phyloP scores from a whole-genome alignment of 2,329 filamentous ascomycete species.

The Colletotrichum gigasporum region DNA sequence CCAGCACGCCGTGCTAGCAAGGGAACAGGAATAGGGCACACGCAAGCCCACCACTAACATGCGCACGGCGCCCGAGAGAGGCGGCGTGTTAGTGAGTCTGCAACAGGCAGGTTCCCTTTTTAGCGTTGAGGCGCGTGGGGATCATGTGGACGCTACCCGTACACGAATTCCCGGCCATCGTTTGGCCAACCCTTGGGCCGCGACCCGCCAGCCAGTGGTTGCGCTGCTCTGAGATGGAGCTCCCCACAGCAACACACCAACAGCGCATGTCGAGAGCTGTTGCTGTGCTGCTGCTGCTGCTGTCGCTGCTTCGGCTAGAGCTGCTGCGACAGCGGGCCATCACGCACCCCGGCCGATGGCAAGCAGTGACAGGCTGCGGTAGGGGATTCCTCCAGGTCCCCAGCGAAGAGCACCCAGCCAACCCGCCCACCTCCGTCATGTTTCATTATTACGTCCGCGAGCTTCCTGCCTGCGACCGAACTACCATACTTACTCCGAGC shows the following conservation, averaged over 20 bases:
- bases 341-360: slow-evolving; percentile 8
- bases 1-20: too few relatives aligned
- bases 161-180: slow-evolving; percentile 13
- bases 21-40: too few relatives aligned
- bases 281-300: not conserved
- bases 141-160: slow-evolving; percentile 12
- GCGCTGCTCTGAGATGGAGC: slow-evolving; percentile 19
- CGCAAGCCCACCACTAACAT: slow-evolving; percentile 11
- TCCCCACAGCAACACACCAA: slow-evolving; percentile 28
- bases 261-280: slow-evolving; percentile 4
- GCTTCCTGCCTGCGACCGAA: slow-evolving; percentile 20
- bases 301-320: slow-evolving; percentile 1
- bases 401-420: slow-evolving; percentile 15
- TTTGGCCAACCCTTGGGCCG: slow-evolving; percentile 18
- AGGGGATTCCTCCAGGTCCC: not conserved
- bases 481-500: slow-evolving; percentile 20
- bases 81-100: slow-evolving; percentile 6
- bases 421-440: slow-evolving; percentile 20
- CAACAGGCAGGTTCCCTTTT: slow-evolving; percentile 29
- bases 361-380: slow-evolving; percentile 6
- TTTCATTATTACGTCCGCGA: slow-evolving; percentile 32
- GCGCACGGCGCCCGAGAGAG: fast-evolving
- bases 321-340: slow-evolving; percentile 11
- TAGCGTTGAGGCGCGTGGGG: slow-evolving; percentile 17
- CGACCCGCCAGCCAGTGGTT: slow-evolving; percentile 12